Evolutionary conservation across 345 rosid species (phyloP).

Genomic region (Erodium maritimum): DNA sequence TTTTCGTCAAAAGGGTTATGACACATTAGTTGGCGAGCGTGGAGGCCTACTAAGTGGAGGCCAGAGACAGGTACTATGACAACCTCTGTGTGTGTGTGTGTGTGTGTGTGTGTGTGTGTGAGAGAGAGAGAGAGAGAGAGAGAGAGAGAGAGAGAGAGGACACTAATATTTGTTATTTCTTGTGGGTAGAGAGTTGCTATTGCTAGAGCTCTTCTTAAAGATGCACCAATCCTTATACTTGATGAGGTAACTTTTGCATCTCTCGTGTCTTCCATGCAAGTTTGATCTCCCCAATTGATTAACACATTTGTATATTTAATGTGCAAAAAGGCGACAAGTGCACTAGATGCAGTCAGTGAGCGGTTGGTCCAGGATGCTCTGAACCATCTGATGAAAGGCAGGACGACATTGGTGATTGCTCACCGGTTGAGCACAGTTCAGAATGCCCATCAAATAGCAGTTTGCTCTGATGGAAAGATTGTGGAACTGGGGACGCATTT

Average conservation of each 20-base stretch:
- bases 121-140: too few species aligned
- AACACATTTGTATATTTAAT: too few species aligned
- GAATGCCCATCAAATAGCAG: conserved; percentile 77
- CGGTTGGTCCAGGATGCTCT: conserved; percentile 79
- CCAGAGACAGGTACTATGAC: conserved; percentile 64
- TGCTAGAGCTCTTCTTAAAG: conserved; percentile 79
- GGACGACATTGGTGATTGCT: conserved; percentile 82
- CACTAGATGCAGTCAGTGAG: conserved; percentile 86
- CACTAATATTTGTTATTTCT: conserved; percentile 6
- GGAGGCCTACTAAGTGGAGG: conserved; percentile 94
- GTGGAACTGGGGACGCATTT: conserved; percentile 79
- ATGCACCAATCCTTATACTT: conserved; percentile 73
- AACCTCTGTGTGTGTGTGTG: conserved; percentile 2
- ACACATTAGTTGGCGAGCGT: conserved; percentile 82
- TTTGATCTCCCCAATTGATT: too few species aligned
- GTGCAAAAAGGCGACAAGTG: conserved; percentile 91
- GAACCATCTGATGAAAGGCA: conserved; percentile 72
- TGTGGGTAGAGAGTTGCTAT: conserved; percentile 73
- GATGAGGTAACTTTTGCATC: conserved; percentile 51
- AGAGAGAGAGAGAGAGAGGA: neutral
- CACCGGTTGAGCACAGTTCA: conserved; percentile 90
- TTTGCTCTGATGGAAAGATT: conserved; percentile 61
- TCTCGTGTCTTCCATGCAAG: neutral
- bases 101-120: too few species aligned
- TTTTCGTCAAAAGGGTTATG: conserved; percentile 60